These are phyloP conservation scores for Aquilaria sinensis DNA, from an alignment of 345 rosid species.

Conservation along the genomic window DNA sequence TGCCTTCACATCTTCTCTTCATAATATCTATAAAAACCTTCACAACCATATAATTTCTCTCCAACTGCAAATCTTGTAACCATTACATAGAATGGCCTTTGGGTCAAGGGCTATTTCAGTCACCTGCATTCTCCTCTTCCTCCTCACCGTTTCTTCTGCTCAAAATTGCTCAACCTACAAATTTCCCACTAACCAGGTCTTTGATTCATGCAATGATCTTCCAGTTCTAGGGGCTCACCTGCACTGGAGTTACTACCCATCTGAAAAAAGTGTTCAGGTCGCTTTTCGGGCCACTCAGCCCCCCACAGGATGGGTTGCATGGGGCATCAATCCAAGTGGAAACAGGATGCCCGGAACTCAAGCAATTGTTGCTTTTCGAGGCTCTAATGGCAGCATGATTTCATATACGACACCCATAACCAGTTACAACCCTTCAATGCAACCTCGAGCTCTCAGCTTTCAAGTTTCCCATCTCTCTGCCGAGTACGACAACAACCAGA, in stretches of 20 bases:
- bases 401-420: slow-evolving; percentile 26
- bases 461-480: slow-evolving; percentile 26
- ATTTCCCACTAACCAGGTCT: slow-evolving; percentile 21
- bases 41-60: not conserved
- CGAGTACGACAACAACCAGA: slow-evolving; percentile 20
- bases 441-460: slow-evolving; percentile 27
- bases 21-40: no score
- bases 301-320: slow-evolving; percentile 38
- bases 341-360: slow-evolving; percentile 41
- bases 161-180: slow-evolving; percentile 22
- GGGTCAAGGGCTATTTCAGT: not conserved
- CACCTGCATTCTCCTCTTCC: slow-evolving; percentile 8
- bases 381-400: slow-evolving; percentile 23
- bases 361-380: slow-evolving; percentile 41
- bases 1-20: no score
- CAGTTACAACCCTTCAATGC: slow-evolving; percentile 25
- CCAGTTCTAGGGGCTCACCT: slow-evolving; percentile 28
- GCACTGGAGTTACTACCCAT: slow-evolving; percentile 34
- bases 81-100: slow-evolving; percentile 2
- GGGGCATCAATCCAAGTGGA: slow-evolving; percentile 43
- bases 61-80: not conserved
- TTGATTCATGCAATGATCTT: slow-evolving; percentile 23
- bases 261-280: slow-evolving; percentile 21
- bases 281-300: slow-evolving; percentile 34
- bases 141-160: slow-evolving; percentile 18